Base-by-base conservation (phyloP, 2,329 filamentous ascomycete species). In the Colletotrichum higginsianum region DNA sequence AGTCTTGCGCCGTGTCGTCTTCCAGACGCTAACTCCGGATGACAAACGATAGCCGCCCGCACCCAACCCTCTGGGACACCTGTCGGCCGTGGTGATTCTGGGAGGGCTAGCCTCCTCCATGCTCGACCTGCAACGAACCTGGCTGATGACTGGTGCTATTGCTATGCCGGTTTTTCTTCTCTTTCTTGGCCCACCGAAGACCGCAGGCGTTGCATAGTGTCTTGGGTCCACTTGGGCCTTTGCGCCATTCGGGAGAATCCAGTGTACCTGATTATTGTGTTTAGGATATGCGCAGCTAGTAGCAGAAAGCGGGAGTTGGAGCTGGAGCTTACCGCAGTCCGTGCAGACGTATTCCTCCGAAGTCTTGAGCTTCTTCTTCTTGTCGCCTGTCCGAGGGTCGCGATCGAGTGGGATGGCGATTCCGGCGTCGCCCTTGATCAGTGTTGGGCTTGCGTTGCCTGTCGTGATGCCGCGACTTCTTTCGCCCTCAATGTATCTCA, bases 201-300 rank as follows among this genome's bases (percentile, higher is more conserved):
- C 96, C 96, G 79, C 96, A 98, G 9, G 96, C 96, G 83, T 98
- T 98, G 82, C 96, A 98, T 15, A 98, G 84, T 11, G 96, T 98
- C 82, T 98, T 98, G 1, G 95, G 95, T 2, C 96, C 96, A 74
- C 90, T 94, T 0, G 96, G 96, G 0, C 96, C 96, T 81, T 98
- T 98, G 73, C 96, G 67, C 96, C 96, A 98, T 84, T 98, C 96
- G 0, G 96, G 96, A 18, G 94, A 97, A 79, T 98, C 95, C 50
- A 97, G 87, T 0, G 94, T 98, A 44, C 89, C 90, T 92, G 73
- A 18, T 38, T n/a, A 44, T 13, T 21, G 53, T 35, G 40, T 30
- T 72, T 61, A 61, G 65, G n/a, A 50, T 18, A 21, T 46, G 35
- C 16, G 61, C 40, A 30, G 40, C 52, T n/a, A 16, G 16, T 16